Conservation (phyloP, 2,329 filamentous ascomycete species). For the Cercospora beticola region DNA sequence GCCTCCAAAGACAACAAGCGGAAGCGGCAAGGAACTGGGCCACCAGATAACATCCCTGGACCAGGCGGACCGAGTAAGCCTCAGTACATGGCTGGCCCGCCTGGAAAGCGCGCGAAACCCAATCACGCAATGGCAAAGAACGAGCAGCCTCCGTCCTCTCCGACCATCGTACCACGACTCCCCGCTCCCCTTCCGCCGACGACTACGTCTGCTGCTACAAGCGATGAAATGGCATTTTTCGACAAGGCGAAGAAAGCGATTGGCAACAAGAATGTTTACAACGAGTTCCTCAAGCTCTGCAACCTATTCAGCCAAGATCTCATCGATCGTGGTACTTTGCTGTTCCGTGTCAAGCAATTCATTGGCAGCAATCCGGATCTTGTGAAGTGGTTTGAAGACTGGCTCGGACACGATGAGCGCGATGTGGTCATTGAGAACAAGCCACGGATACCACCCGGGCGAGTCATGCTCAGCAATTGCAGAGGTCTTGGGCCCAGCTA, state of each 20-base stretch:
- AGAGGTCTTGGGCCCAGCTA: slow-evolving; percentile 95
- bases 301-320: slow-evolving; percentile 93
- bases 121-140: slow-evolving; percentile 50
- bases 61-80: slow-evolving; percentile 32
- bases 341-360: slow-evolving; percentile 79
- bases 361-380: slow-evolving; percentile 86
- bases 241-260: slow-evolving; percentile 96
- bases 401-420: slow-evolving; percentile 73
- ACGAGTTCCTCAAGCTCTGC: slow-evolving; percentile 94
- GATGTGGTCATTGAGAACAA: slow-evolving; percentile 78
- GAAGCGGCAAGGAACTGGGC: slow-evolving; percentile 63
- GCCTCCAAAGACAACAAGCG: slow-evolving; percentile 76
- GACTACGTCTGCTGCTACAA: slow-evolving; percentile 68
- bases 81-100: slow-evolving; percentile 25
- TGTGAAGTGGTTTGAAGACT: slow-evolving; percentile 82
- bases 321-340: slow-evolving; percentile 79
- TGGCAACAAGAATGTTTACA: slow-evolving; percentile 86
- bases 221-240: slow-evolving; percentile 90
- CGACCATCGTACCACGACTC: slow-evolving; percentile 82
- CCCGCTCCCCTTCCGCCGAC: slow-evolving; percentile 83
- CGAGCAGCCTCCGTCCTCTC: slow-evolving; percentile 63
- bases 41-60: slow-evolving; percentile 35
- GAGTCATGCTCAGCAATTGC: slow-evolving; percentile 93
- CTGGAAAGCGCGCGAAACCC: slow-evolving; percentile 69
- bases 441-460: slow-evolving; percentile 70